These are phyloP conservation scores for Talaromyces sp. DNA, from an alignment of 2,329 filamentous ascomycete genomes.

Conservation along the genomic window DNA sequence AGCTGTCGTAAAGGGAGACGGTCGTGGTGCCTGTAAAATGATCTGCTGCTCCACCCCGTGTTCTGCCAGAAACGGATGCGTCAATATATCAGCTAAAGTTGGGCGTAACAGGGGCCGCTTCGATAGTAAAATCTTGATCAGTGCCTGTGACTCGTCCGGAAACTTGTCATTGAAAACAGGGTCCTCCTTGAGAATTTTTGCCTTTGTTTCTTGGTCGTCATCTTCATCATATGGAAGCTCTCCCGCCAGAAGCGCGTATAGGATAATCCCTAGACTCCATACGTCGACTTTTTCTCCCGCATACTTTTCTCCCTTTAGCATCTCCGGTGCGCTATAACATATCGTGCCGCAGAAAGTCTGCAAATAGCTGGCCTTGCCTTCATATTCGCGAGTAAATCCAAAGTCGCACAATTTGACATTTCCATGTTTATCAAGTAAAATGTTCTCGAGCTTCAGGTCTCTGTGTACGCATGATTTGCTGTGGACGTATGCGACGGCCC, in stretches of 20 bases:
- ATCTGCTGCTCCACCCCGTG: conserved; percentile 83
- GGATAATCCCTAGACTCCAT: conserved; percentile 92
- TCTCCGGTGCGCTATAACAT: conserved; percentile 96
- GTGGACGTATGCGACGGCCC: conserved; percentile 92
- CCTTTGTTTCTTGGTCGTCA: conserved; percentile 81
- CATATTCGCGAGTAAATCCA: conserved; percentile 95
- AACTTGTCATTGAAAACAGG: conserved; percentile 80
- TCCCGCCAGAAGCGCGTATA: conserved; percentile 77
- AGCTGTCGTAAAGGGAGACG: conserved; percentile 76
- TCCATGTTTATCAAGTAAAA: conserved; percentile 90
- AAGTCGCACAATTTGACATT: conserved; percentile 98
- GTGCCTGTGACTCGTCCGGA: conserved; percentile 68
- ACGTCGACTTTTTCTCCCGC: conserved; percentile 97
- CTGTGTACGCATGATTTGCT: conserved; percentile 93
- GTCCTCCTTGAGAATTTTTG: conserved; percentile 78
- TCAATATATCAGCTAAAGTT: conserved; percentile 76
- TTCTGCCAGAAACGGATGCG: conserved; percentile 82
- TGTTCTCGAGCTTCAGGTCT: conserved; percentile 94
- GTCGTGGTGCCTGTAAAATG: conserved; percentile 77
- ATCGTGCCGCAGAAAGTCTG: conserved; percentile 98
- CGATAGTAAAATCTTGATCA: conserved; percentile 78
- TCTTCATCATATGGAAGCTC: conserved; percentile 94
- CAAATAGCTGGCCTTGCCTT: conserved; percentile 87
- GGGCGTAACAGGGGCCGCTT: conserved; percentile 85
- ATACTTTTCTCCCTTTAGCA: conserved; percentile 98